phyloP scores from a whole-genome alignment of 2,329 filamentous ascomycete species.

The Orbilia brochopaga region DNA sequence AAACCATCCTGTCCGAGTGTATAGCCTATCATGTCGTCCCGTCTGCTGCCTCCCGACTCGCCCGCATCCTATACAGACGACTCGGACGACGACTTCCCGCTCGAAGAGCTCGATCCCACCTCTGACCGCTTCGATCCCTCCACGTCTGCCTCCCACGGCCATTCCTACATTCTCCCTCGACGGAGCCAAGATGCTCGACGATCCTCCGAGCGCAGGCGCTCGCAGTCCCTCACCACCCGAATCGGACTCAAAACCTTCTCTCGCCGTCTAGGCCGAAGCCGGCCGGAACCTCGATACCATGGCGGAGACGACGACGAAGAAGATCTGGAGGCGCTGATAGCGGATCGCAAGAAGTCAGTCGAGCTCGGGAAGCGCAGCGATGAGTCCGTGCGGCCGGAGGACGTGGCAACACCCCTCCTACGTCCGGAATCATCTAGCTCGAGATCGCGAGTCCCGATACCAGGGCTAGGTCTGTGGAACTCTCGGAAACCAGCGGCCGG shows the following conservation, averaged over 20 bases:
- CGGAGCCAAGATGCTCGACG: slow-evolving; percentile 51
- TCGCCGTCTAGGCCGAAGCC: slow-evolving; percentile 49
- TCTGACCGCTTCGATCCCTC: slow-evolving; percentile 54
- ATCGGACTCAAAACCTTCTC: slow-evolving; percentile 55
- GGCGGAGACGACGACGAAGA: slow-evolving; percentile 25
- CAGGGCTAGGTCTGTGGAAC: slow-evolving; percentile 45
- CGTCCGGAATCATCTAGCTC: slow-evolving; percentile 31
- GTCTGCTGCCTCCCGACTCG: slow-evolving; percentile 64
- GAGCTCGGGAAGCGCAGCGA: slow-evolving; percentile 42
- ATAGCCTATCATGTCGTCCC: slow-evolving; percentile 44
- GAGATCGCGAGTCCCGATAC: slow-evolving; percentile 21
- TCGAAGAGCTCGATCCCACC: slow-evolving; percentile 77
- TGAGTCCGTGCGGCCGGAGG: slow-evolving; percentile 32
- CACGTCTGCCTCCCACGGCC: slow-evolving; percentile 34
- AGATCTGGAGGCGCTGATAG: slow-evolving; percentile 45
- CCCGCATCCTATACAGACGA: slow-evolving; percentile 71
- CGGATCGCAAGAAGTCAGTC: slow-evolving; percentile 42
- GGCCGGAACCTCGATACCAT: slow-evolving; percentile 38
- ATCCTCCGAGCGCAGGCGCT: slow-evolving; percentile 55
- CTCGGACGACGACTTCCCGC: slow-evolving; percentile 74
- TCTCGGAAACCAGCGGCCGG: slow-evolving; percentile 61
- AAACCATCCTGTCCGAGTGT: slow-evolving; percentile 1
- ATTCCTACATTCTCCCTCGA: slow-evolving; percentile 49
- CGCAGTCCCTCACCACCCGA: slow-evolving; percentile 57
- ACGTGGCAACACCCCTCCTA: slow-evolving; percentile 44